Evolutionary conservation across 1,284 basidiomycete genomes (phyloP).

Genomic region (Apiotrichum mycotoxinovorans): DNA sequence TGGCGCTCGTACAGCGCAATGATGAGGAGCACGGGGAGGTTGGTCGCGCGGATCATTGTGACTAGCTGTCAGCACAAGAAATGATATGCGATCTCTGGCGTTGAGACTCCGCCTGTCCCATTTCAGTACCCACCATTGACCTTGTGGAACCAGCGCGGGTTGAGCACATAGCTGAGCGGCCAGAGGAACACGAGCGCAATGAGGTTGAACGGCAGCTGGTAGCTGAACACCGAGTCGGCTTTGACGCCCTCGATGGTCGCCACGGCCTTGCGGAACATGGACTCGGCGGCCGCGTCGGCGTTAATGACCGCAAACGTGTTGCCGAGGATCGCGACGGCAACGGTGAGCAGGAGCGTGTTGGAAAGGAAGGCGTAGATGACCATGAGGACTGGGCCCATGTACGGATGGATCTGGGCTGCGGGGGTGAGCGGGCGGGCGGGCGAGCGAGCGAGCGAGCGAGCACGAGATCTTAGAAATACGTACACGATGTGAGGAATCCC

Average conservation of each 20-base stretch:
- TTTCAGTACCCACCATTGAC: conserved; percentile 52
- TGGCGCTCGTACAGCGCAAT: conserved; percentile 83
- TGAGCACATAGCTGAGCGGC: conserved; percentile 72
- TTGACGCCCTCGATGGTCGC: conserved; percentile 73
- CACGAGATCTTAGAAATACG: conserved; percentile 44
- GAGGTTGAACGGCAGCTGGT: conserved; percentile 85
- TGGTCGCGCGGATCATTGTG: conserved; percentile 62
- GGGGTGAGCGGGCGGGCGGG: no score
- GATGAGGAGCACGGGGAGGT: conserved; percentile 74
- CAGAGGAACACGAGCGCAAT: conserved; percentile 75
- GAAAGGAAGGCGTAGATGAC: conserved; percentile 75
- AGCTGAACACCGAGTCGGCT: conserved; percentile 80
- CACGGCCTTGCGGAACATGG: conserved; percentile 88
- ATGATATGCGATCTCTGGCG: no score
- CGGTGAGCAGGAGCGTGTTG: conserved; percentile 60
- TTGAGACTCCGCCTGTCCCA: no score
- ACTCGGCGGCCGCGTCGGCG: conserved; percentile 88
- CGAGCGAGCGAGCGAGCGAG: conserved; percentile 8
- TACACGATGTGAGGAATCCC: conserved; percentile 73
- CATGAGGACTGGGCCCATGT: conserved; percentile 83
- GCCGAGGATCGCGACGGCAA: conserved; percentile 69
- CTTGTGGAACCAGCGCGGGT: conserved; percentile 66
- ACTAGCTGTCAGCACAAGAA: conserved; percentile 27
- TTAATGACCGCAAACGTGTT: conserved; percentile 90
- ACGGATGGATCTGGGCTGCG: conserved; percentile 68